Base-by-base conservation (phyloP, 768 basidiomycete genomes). In the Pulveroboletus sp. region DNA sequence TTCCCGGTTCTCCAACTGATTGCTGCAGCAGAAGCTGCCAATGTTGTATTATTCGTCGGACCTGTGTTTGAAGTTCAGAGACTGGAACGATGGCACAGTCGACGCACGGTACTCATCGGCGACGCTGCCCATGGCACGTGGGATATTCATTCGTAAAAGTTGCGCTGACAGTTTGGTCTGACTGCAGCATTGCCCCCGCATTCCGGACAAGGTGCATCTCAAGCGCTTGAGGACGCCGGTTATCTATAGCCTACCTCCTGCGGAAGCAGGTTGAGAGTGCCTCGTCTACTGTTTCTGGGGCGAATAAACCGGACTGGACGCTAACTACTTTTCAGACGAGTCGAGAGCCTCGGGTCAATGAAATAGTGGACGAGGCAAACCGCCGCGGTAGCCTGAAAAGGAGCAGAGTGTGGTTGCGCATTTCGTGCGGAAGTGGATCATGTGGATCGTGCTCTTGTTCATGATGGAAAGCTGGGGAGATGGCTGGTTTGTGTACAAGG, bases 51-150 rank as follows among this genome's bases (percentile, higher is more conserved):
- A 14, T 53, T 65, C 14, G 26, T 69, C 31, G 69, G 63, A 65
- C 66, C 65, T n/a, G 32, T 65, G 18, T 69, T 57, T 18, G 55
- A 57, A 39, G 54, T 65, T 5, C 51, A 49, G 26, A 67, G 50
- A 39, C 54, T 67, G 37, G 49, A 57, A 35, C 53, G 27, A 26
- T 63, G 63, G 65, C 53, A 65, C 35, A 56, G 65, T 43, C 51
- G 46, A 40, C 56, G 56, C 8, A 55, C 61, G 30, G 58, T 69
- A 7, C 57, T 67, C n/a, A 55, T 69, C 21, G 66, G 66, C 3
- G 67, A 67, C n/a, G 65, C 65, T 40, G 65, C 62, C 39, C 65
- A 69, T 52, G 65, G 65, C 67, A 45, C 4, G 61, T 53, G 28
- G 24, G 13, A 15, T 35, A 8, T 24, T 17, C 4, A 45, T 15